Evolutionary conservation across 768 basidiomycete species (phyloP), one percentile per base, ranked within the genome.

Genomic region (Mycena alexandri): DNA sequence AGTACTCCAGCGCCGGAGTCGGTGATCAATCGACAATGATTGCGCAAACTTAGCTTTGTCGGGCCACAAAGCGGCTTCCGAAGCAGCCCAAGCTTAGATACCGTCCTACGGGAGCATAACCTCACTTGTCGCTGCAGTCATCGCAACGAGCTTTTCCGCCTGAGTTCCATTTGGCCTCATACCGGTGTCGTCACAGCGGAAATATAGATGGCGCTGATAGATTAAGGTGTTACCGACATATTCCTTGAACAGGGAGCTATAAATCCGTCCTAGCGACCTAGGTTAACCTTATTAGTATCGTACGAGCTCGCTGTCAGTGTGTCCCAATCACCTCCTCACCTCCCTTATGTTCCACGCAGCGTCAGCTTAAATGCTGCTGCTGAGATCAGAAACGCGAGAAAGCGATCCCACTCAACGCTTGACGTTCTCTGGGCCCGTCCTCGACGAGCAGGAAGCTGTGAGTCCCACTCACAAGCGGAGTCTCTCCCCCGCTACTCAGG

Each of bases 241-340:
- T 57, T 17, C 25, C 55, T 64, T 51, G 14, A 58, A 42, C 19
- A 1, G 10, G 25, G 41, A 21, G 24, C 38, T 64, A 3, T 43
- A 44, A 51, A 24, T 47, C 55, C 48, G 25, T 33, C 29, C 38
- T 16, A 24, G 63, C 12, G 56, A n/a, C 33, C 5, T 19, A 67
- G 47, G 33, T 36, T 67, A 67, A 62, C 66, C 66, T 62, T 62
- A 62, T 56, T 67, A 57, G 61, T 50, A 53, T 62, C 66, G 66
- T 67, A 67, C 66, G 54, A 67, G 63, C 58, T 42, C 54, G 55
- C 54, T 46, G 60, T 42, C 53, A 56, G 60, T 53, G 60, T 58
- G 48, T 55, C 41, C 14, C 66, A 48, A 67, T 62, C 60, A 38
- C 66, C 66, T 19, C 48, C 25, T 25, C 59, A 50, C 21, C 54